A percentile compares a stretch with the other conserved stretches of the same genome.
Evolutionary conservation across 176 grass and related monocot genomes (phyloP).

Genomic region (Saccharum spontaneum): DNA sequence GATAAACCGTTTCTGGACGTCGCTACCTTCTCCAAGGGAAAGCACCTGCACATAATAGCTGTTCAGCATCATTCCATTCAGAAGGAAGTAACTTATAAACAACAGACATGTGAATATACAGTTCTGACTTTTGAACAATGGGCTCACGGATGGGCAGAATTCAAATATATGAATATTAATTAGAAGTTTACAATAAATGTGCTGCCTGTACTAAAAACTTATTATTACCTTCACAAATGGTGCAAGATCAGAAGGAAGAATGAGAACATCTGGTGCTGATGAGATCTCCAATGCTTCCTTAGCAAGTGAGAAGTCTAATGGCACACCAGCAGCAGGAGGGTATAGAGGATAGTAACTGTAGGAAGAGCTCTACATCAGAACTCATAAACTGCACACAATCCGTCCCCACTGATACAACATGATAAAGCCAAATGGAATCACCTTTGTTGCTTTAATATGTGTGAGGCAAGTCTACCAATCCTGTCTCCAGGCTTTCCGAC

Average conservation of each 20-base stretch:
- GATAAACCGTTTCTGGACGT: constrained; percentile 46
- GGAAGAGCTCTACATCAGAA: constrained; percentile 11
- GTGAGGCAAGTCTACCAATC: constrained; percentile 71
- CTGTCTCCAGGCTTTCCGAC: constrained; percentile 52
- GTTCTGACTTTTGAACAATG: background rate
- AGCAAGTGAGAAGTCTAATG: constrained; percentile 82
- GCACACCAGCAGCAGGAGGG: constrained; percentile 71
- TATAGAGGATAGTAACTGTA: constrained; percentile 88
- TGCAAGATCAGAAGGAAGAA: constrained; percentile 92
- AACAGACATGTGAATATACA: background rate
- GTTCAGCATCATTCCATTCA: constrained; percentile 27
- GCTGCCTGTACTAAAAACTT: background rate
- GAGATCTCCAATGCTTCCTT: constrained; percentile 68
- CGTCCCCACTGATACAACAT: background rate
- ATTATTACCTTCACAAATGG: constrained; percentile 86
- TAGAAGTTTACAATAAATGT: constrained; percentile 12
- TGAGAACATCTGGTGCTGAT: constrained; percentile 69
- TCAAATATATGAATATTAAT: constrained; percentile 10
- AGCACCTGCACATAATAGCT: constrained; percentile 55
- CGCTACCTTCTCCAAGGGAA: constrained; percentile 39
- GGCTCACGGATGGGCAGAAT: background rate
- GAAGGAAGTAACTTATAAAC: constrained; percentile 14
- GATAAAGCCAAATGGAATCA: constrained; percentile 22
- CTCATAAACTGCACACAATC: constrained; percentile 6
- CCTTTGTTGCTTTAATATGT: constrained; percentile 87